Evolutionary conservation across 1,139 yeast genomes (phyloP).

Genomic region (Blastobotrys apis): DNA sequence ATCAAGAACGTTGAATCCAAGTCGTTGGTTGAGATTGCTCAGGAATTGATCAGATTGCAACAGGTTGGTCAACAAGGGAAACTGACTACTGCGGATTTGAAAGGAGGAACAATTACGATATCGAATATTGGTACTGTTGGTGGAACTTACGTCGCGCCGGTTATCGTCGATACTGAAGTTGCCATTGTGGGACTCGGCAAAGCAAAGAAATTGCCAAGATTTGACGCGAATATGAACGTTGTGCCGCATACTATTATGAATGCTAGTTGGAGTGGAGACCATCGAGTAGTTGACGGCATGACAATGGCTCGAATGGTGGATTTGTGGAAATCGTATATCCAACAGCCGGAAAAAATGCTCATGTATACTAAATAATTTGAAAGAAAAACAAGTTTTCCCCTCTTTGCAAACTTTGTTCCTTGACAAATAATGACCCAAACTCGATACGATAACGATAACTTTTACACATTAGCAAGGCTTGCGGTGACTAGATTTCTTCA

Average conservation of each 20-base stretch:
- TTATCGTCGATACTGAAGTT: slow-evolving; percentile 42
- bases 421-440: not conserved
- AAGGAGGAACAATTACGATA: slow-evolving; percentile 72
- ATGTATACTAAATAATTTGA: slow-evolving; percentile 20
- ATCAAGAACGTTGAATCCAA: slow-evolving; percentile 64
- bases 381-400: not conserved
- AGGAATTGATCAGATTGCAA: slow-evolving; percentile 54
- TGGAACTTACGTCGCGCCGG: slow-evolving; percentile 73
- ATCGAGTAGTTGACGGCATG: slow-evolving; percentile 36
- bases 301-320: slow-evolving; percentile 35
- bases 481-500: slow-evolving; percentile 7
- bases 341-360: slow-evolving; percentile 30
- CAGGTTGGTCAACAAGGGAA: slow-evolving; percentile 59
- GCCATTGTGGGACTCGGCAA: slow-evolving; percentile 36
- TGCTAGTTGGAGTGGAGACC: slow-evolving; percentile 38
- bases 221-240: slow-evolving; percentile 25
- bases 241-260: slow-evolving; percentile 31
- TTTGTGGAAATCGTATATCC: slow-evolving; percentile 30
- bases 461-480: slow-evolving; percentile 3
- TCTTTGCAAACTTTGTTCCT: not conserved
- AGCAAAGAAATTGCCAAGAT: slow-evolving; percentile 31
- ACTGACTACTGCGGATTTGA: slow-evolving; percentile 63
- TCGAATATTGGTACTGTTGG: slow-evolving; percentile 78
- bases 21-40: slow-evolving; percentile 59
- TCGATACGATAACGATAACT: slow-evolving; percentile 6